Conservation (phyloP, 345 rosid genomes). For the Dovyalis caffra region DNA sequence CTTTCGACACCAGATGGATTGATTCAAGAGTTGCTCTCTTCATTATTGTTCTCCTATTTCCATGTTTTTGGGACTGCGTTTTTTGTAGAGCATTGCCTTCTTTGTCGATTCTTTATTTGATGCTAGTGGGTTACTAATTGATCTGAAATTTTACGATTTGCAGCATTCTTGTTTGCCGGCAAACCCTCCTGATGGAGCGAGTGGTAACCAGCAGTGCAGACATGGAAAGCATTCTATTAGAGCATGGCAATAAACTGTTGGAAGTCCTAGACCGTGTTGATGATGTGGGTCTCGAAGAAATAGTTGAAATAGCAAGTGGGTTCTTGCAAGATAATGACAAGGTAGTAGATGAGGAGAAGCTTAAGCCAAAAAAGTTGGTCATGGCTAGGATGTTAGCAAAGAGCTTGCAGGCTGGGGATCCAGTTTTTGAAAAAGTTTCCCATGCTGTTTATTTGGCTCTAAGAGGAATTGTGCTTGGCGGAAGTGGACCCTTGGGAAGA, state of each 20-base stretch:
- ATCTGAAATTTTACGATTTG: background rate
- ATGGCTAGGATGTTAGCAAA: conserved; percentile 66
- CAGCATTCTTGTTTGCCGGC: conserved; percentile 86
- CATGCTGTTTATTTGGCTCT: conserved; percentile 57
- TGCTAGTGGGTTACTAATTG: background rate
- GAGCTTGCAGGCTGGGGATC: conserved; percentile 76
- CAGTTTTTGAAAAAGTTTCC: conserved; percentile 71
- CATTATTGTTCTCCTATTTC: background rate
- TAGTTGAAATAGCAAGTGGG: conserved; percentile 48
- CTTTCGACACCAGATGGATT: background rate
- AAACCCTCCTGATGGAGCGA: conserved; percentile 55
- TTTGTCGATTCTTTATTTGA: background rate
- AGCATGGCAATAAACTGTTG: conserved; percentile 39
- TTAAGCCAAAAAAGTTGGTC: conserved; percentile 45
- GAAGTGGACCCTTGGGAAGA: conserved; percentile 49
- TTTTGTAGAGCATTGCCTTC: background rate
- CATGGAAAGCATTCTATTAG: conserved; percentile 48
- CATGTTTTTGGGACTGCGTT: background rate
- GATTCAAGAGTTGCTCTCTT: background rate
- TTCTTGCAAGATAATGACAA: conserved; percentile 28
- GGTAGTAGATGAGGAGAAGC: conserved; percentile 23
- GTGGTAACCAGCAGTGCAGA: conserved; percentile 43
- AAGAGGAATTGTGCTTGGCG: conserved; percentile 67
- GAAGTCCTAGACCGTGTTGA: conserved; percentile 50
- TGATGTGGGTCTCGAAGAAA: conserved; percentile 56